Conservation (phyloP, 768 basidiomycete genomes). For the Chiua virens region DNA sequence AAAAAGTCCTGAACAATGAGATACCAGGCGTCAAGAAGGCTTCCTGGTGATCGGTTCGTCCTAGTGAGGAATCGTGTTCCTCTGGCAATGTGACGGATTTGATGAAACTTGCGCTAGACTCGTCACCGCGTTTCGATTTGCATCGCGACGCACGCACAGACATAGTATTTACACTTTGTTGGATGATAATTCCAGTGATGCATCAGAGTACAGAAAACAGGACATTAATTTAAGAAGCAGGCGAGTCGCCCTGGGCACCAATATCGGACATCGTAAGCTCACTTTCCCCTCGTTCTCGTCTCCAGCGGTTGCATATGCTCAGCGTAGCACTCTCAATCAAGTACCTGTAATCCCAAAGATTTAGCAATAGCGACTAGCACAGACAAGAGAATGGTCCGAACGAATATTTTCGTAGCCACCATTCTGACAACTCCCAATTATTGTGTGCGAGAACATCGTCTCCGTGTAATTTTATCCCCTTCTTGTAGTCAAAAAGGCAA, state of each 20-base stretch:
- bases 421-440: conserved; percentile 88
- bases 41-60: conserved; percentile 63
- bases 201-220: conserved; percentile 9
- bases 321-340: conserved; percentile 75
- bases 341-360: conserved; percentile 48
- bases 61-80: neutral
- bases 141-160: neutral
- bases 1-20: conserved; percentile 79
- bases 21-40: conserved; percentile 88
- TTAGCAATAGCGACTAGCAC: neutral
- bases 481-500: conserved; percentile 71
- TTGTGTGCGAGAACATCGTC: conserved; percentile 88
- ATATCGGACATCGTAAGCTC: conserved; percentile 65
- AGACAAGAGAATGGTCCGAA: conserved; percentile 25
- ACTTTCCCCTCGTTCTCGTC: conserved; percentile 75
- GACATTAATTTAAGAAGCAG: conserved; percentile 16
- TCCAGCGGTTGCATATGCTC: conserved; percentile 81
- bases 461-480: conserved; percentile 74
- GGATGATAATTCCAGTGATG: neutral
- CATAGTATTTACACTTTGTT: conserved; percentile 10
- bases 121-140: neutral
- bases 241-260: conserved; percentile 35
- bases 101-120: neutral
- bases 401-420: conserved; percentile 84
- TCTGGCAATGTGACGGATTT: too few relatives aligned